Evolutionary conservation across 192 early-diverging fungal genomes (phyloP).

Genomic region (Cladochytrium replicatum): DNA sequence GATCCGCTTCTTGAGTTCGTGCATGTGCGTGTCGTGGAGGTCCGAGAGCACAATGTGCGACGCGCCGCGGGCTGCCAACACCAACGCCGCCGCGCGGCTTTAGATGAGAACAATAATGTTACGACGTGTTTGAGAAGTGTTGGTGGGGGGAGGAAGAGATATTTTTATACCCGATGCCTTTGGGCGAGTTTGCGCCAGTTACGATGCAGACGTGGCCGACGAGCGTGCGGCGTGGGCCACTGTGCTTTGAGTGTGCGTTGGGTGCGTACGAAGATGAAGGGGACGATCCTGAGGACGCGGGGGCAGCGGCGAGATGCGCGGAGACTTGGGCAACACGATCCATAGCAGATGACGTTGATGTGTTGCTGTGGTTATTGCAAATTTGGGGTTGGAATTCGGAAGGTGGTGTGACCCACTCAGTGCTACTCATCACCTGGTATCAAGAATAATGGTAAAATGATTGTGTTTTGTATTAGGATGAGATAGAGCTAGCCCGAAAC

Average conservation of each 20-base stretch:
- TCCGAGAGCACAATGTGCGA: slow-evolving; percentile 32
- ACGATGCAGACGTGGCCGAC: slow-evolving; percentile 38
- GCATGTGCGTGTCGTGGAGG: slow-evolving; percentile 19
- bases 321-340: background rate
- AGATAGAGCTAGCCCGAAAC: too few relatives aligned
- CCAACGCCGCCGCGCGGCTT: slow-evolving; percentile 29
- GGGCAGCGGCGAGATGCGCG: background rate
- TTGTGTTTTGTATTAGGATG: too few relatives aligned
- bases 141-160: background rate
- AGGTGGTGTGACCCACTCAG: too few relatives aligned
- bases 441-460: too few relatives aligned
- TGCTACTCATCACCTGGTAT: too few relatives aligned
- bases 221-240: too few relatives aligned
- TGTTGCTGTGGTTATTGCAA: too few relatives aligned
- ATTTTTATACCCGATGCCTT: slow-evolving; percentile 47
- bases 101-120: slow-evolving; percentile 1
- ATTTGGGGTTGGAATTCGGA: too few relatives aligned
- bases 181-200: slow-evolving; percentile 35
- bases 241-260: too few relatives aligned
- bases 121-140: background rate
- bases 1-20: slow-evolving; percentile 27
- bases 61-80: slow-evolving; percentile 10
- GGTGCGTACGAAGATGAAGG: background rate
- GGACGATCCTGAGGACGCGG: background rate
- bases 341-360: background rate